Conservation (phyloP, 2,329 filamentous ascomycete species). For the Neurospora crassa region DNA sequence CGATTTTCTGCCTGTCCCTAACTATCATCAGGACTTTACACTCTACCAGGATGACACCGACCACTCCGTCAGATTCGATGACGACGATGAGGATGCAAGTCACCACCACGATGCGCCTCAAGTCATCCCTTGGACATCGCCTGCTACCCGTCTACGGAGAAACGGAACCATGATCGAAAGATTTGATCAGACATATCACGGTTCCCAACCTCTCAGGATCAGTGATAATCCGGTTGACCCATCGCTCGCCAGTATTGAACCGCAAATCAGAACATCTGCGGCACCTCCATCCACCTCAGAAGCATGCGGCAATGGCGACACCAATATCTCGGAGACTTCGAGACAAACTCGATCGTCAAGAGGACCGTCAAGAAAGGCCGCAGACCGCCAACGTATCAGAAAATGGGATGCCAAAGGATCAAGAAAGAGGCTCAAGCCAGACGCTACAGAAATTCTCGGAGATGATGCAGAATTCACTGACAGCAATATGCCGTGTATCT, state of each 20-base stretch:
- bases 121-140: conserved; percentile 19
- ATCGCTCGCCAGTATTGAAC: conserved; percentile 6
- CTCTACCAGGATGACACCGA: conserved; percentile 15
- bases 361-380: not conserved
- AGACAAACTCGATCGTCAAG: not conserved
- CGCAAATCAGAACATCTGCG: not conserved
- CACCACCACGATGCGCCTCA: not conserved
- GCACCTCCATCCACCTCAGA: not conserved
- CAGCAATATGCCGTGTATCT: conserved; percentile 20
- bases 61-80: conserved; percentile 9
- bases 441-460: not conserved
- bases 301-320: not conserved
- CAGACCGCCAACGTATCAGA: not conserved
- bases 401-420: conserved; percentile 2
- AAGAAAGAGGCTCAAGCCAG: conserved; percentile 15
- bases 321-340: not conserved
- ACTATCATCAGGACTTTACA: conserved; percentile 15
- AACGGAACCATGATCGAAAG: conserved; percentile 18
- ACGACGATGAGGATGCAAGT: conserved; percentile 10
- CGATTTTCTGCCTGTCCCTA: not conserved
- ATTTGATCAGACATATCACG: conserved; percentile 18
- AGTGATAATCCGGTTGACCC: conserved; percentile 12
- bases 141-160: conserved; percentile 17
- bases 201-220: not conserved
- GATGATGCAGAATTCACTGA: conserved; percentile 16